These are phyloP conservation scores for Tulasnella sp. DNA, from an alignment of 768 basidiomycete genomes.

Conservation along the genomic window DNA sequence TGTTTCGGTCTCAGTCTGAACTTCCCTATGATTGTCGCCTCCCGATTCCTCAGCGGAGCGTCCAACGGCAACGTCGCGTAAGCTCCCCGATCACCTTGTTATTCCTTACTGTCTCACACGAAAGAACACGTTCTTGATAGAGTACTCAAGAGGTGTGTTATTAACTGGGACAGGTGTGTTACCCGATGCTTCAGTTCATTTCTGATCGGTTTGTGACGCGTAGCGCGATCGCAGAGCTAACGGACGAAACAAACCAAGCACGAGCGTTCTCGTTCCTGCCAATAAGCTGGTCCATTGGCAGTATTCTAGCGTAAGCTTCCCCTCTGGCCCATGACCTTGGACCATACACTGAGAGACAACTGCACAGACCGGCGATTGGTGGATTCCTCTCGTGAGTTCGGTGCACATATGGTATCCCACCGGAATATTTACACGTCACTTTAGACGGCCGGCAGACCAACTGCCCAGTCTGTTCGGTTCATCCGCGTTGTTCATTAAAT, in stretches of 20 bases:
- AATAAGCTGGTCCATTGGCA: constrained; percentile 17
- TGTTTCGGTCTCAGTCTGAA: constrained; percentile 16
- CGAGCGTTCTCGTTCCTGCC: constrained; percentile 19
- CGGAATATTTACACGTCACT: too few species aligned
- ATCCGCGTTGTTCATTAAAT: background rate
- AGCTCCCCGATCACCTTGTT: constrained; percentile 12
- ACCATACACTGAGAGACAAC: background rate
- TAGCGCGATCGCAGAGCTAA: constrained; percentile 16
- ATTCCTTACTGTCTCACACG: background rate
- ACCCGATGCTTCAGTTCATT: background rate
- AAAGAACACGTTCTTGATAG: constrained; percentile 8
- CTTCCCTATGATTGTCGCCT: constrained; percentile 14
- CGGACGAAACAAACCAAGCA: constrained; percentile 19
- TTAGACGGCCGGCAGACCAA: background rate
- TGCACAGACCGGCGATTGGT: constrained; percentile 17
- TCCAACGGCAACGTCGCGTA: constrained; percentile 18
- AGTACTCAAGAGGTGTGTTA: constrained; percentile 17
- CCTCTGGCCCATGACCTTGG: background rate
- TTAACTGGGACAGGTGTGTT: background rate
- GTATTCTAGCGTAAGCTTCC: constrained; percentile 14
- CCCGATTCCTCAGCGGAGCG: constrained; percentile 14
- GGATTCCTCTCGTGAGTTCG: constrained; percentile 17
- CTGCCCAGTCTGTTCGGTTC: background rate
- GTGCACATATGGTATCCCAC: background rate
- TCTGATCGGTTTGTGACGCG: background rate